A percentile compares a stretch with the other conserved stretches of the same genome.
phyloP scores from a whole-genome alignment of 345 rosid species.

The Salix udensis region DNA sequence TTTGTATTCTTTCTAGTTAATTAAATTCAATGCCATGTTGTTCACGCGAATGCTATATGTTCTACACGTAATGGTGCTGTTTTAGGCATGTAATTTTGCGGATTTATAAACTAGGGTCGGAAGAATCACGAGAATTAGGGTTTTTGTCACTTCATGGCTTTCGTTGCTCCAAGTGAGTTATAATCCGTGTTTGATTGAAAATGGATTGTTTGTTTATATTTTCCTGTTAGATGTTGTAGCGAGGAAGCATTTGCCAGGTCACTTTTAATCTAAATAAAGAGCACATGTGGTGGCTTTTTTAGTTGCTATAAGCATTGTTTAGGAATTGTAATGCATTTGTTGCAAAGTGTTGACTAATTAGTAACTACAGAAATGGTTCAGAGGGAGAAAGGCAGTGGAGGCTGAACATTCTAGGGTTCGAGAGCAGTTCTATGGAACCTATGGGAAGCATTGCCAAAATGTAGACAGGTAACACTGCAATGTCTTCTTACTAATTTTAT shows the following conservation, averaged over 20 bases:
- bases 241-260: not conserved
- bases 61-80: not conserved
- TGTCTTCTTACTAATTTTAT: not conserved
- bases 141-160: not conserved
- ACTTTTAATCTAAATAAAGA: not conserved
- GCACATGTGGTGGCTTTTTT: not conserved
- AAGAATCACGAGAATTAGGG: not conserved
- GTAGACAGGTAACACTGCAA: constrained; percentile 57
- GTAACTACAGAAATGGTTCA: constrained; percentile 82
- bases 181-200: not conserved
- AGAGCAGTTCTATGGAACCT: constrained; percentile 54
- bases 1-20: not conserved
- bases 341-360: constrained; percentile 37
- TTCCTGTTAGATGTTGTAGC: not conserved
- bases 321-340: not conserved
- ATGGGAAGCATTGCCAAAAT: constrained; percentile 61
- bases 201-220: not conserved
- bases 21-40: not conserved
- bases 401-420: constrained; percentile 62
- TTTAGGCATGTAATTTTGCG: not conserved
- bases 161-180: not conserved
- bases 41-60: not conserved
- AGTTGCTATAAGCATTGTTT: not conserved
- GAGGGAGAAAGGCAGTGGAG: constrained; percentile 76
- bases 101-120: not conserved